Conservation (phyloP, 805 yeast genomes). For the Cyberlindnera xishuangbannaensis region DNA sequence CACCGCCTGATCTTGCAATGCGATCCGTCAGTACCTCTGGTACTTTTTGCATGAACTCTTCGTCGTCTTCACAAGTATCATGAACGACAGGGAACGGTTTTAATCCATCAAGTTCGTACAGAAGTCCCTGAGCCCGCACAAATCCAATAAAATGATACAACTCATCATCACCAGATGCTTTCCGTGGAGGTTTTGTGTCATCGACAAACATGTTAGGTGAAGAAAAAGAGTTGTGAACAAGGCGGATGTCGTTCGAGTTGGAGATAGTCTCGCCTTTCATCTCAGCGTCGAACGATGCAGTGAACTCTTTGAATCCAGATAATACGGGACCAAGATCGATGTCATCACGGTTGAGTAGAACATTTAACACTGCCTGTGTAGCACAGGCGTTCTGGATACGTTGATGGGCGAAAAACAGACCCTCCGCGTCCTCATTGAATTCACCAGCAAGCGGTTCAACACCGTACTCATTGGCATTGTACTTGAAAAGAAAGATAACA, state of each 20-base stretch:
- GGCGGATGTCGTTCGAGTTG: slow-evolving; percentile 50
- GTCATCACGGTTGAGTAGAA: slow-evolving; percentile 39
- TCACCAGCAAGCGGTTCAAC: slow-evolving; percentile 40
- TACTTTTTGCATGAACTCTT: slow-evolving; percentile 37
- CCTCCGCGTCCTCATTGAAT: slow-evolving; percentile 32
- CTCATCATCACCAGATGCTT: slow-evolving; percentile 40
- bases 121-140: slow-evolving; percentile 33
- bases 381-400: slow-evolving; percentile 67
- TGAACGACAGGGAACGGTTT: slow-evolving; percentile 51
- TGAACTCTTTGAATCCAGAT: slow-evolving; percentile 42
- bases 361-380: slow-evolving; percentile 62
- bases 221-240: slow-evolving; percentile 56
- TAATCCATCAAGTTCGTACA: slow-evolving; percentile 62
- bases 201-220: slow-evolving; percentile 47
- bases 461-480: slow-evolving; percentile 37
- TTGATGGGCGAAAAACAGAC: slow-evolving; percentile 57
- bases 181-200: slow-evolving; percentile 26
- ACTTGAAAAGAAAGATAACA: slow-evolving; percentile 57
- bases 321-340: slow-evolving; percentile 46
- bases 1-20: slow-evolving; percentile 40
- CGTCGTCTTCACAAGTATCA: slow-evolving; percentile 34
- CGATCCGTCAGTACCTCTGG: slow-evolving; percentile 42
- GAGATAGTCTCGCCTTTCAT: slow-evolving; percentile 57
- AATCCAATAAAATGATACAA: slow-evolving; percentile 59
- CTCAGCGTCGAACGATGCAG: slow-evolving; percentile 46